Evolutionary conservation across 73 alveolate species (phyloP), one percentile per base, ranked within the genome.

Genomic region (Blepharisma stoltei): DNA sequence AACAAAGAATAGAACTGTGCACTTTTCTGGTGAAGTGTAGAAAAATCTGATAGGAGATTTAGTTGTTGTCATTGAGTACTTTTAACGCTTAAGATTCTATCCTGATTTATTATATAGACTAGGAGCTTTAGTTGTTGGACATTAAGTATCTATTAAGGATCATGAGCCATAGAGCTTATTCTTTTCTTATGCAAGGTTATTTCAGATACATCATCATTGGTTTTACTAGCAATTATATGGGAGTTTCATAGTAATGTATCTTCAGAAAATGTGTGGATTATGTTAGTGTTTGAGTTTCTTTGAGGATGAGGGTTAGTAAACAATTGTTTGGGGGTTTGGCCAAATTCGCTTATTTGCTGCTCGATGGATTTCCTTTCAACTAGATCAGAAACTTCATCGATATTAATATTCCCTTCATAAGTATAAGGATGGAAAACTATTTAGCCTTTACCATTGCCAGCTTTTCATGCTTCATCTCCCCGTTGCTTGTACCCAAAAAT

Each of bases 401-500:
- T 80, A 71, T 89, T 90, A 0, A 93, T 92, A 37, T 82, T 78
- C 0, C 97, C 98, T 77, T 93, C 97, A 69, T 97, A 97, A 32
- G 99, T 93, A 46, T 95, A 78, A 54, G 98, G 99, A 82, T 97
- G 99, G 85, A 97, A 97, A 23, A 97, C 85, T 84, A 81, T 27
- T 67, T 37, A 55, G 18, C 32, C 7, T 6, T 37, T 69, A 69
- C 79, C 80, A 88, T 94, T 95, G 78, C 79, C 80, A 43, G 88
- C 93, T 32, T 91, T 95, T 54, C 83, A 78, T 9, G 99, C 95
- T 78, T 55, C 85, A 9, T 78, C 86, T 0, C 96, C 98, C 38
- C 92, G 85, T 82, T 97, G 95, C 71, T 95, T 97, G 77, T 83
- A 88, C 27, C 99, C 99, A 69, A 97, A 97, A 71, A 97, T 95